phyloP scores from a whole-genome alignment of 768 basidiomycete genomes.

The Candolleomyces aberdarensis region DNA sequence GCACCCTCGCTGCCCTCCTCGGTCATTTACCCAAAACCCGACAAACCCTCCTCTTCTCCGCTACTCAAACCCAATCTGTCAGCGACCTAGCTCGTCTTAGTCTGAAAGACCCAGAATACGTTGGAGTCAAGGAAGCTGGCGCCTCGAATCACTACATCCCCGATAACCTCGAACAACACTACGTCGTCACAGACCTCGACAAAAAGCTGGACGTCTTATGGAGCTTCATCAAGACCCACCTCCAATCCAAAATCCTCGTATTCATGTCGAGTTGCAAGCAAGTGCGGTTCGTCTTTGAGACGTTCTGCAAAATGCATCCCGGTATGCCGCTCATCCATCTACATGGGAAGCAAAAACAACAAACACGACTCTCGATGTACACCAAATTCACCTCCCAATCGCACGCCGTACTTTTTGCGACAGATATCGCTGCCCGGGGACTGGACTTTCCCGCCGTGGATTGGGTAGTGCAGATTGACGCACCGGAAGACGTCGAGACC shows the following conservation, averaged over 20 bases:
- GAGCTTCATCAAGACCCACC: conserved; percentile 92
- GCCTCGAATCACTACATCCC: conserved; percentile 60
- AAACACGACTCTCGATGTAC: conserved; percentile 81
- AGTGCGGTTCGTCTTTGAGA: conserved; percentile 94
- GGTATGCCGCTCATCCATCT: conserved; percentile 90
- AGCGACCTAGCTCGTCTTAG: conserved; percentile 86
- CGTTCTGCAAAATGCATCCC: conserved; percentile 93
- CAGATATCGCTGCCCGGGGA: conserved; percentile 94
- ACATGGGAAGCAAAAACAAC: conserved; percentile 96
- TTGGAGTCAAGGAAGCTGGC: conserved; percentile 56
- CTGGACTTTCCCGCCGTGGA: conserved; percentile 95
- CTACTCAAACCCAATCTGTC: conserved; percentile 91
- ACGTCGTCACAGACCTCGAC: conserved; percentile 78
- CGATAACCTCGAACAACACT: conserved; percentile 81
- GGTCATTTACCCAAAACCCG: conserved; percentile 86
- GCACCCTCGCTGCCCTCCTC: conserved; percentile 87
- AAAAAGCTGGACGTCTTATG: conserved; percentile 89
- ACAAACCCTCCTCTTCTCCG: conserved; percentile 95
- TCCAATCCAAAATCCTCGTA: conserved; percentile 87
- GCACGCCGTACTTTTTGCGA: conserved; percentile 88
- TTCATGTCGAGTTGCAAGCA: conserved; percentile 96
- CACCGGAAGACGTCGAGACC: conserved; percentile 95
- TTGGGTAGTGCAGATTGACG: conserved; percentile 96
- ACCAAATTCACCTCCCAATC: conserved; percentile 77
- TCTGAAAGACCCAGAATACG: conserved; percentile 73